phyloP scores from a whole-genome alignment of 495 filamentous ascomycete species.

The Annulohypoxylon moriforme region DNA sequence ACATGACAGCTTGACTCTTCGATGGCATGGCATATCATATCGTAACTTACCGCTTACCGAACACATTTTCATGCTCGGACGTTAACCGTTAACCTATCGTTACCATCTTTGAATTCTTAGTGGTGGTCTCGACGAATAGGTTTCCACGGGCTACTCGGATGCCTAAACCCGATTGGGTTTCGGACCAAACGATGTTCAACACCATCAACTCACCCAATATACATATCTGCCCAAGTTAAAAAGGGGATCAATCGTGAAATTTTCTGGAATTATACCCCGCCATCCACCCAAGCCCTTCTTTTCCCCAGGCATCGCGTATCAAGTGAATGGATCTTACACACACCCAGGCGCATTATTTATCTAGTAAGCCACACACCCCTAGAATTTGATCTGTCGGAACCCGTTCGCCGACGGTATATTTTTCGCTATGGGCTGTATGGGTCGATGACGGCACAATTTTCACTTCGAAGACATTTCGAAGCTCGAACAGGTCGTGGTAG shows the following conservation, averaged over 20 bases:
- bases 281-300: neutral
- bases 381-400: neutral
- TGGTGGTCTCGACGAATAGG: neutral
- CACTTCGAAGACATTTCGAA: neutral
- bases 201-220: conserved; percentile 3
- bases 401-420: neutral
- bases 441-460: neutral
- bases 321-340: conserved; percentile 8
- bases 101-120: conserved; percentile 2
- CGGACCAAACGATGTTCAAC: neutral
- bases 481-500: neutral
- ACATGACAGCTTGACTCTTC: conserved; percentile 5
- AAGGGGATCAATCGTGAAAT: conserved; percentile 4
- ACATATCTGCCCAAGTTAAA: neutral
- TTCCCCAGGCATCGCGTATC: conserved; percentile 1
- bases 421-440: neutral
- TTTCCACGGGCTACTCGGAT: neutral
- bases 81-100: conserved; percentile 2
- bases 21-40: conserved; percentile 25
- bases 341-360: neutral
- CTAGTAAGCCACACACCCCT: neutral
- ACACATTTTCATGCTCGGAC: conserved; percentile 9
- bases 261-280: conserved; percentile 1
- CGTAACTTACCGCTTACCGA: conserved; percentile 17
- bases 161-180: conserved; percentile 12